Conservation (phyloP, 495 filamentous ascomycete species). For the Acidomyces sp. region DNA sequence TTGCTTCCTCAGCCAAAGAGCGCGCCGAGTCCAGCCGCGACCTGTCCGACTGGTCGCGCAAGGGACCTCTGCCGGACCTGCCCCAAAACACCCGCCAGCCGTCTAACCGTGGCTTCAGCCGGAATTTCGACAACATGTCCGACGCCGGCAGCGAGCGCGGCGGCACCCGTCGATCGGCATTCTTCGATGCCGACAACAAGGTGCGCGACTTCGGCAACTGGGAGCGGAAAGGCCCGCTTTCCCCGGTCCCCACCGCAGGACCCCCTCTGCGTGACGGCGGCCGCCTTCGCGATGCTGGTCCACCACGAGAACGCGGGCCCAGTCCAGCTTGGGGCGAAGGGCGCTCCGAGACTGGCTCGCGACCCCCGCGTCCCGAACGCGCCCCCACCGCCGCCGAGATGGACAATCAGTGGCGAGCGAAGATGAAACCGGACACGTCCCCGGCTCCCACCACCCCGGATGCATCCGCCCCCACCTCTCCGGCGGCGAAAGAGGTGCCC, state of each 20-base stretch:
- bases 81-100: slow-evolving; percentile 39
- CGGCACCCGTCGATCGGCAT: slow-evolving; percentile 30
- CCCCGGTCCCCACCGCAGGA: slow-evolving; percentile 43
- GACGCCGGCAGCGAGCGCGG: slow-evolving; percentile 39
- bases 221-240: slow-evolving; percentile 88
- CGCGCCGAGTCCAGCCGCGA: slow-evolving; percentile 42
- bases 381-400: slow-evolving; percentile 71
- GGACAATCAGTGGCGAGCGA: slow-evolving; percentile 73
- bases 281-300: slow-evolving; percentile 47
- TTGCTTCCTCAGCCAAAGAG: slow-evolving; percentile 58
- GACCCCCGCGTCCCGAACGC: slow-evolving; percentile 63
- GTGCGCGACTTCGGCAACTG: slow-evolving; percentile 80
- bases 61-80: slow-evolving; percentile 71
- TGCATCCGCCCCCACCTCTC: slow-evolving; percentile 53
- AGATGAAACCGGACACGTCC: slow-evolving; percentile 61
- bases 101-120: slow-evolving; percentile 29
- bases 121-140: slow-evolving; percentile 28
- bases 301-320: slow-evolving; percentile 45
- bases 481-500: slow-evolving; percentile 39
- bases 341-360: slow-evolving; percentile 62
- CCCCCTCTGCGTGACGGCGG: slow-evolving; percentile 21
- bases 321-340: slow-evolving; percentile 84
- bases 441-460: slow-evolving; percentile 42
- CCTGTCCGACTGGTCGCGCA: slow-evolving; percentile 73
- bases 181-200: slow-evolving; percentile 59